A percentile compares a stretch with the other conserved stretches of the same genome.
Evolutionary conservation across 495 filamentous ascomycete genomes (phyloP).

Genomic region (Neurospora sp.): DNA sequence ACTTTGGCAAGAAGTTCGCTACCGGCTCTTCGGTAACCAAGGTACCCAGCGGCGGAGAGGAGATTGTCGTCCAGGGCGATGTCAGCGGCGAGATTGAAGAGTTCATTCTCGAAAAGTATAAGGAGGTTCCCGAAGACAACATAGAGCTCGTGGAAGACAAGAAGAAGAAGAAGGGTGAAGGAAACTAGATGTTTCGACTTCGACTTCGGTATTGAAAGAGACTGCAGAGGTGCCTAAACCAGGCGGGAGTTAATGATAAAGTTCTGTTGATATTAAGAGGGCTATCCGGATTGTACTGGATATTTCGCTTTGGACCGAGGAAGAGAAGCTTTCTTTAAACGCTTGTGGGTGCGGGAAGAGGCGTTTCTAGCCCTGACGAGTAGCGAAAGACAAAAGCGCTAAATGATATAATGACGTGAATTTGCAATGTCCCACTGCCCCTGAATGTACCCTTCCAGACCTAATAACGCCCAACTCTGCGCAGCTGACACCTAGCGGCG

Average conservation of each 20-base stretch:
- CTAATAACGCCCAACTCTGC: neutral
- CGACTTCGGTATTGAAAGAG: neutral
- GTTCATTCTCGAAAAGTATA: constrained; percentile 77
- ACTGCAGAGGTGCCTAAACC: neutral
- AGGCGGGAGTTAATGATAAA: neutral
- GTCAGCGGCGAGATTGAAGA: constrained; percentile 91
- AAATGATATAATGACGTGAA: neutral
- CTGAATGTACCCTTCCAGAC: neutral
- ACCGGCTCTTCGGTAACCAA: constrained; percentile 91
- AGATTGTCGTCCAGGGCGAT: constrained; percentile 97
- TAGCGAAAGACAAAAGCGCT: neutral
- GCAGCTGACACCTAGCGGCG: neutral
- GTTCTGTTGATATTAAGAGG: neutral
- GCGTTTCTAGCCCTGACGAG: neutral
- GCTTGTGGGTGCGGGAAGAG: neutral
- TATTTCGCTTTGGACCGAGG: neutral
- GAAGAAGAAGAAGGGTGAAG: constrained; percentile 51
- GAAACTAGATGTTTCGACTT: neutral
- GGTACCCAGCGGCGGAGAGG: constrained; percentile 72
- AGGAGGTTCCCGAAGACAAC: constrained; percentile 81
- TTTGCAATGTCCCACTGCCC: neutral
- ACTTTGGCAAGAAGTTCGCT: constrained; percentile 86
- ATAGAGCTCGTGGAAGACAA: constrained; percentile 90
- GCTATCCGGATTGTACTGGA: neutral
- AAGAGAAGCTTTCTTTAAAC: neutral